Evolutionary conservation across 1,139 yeast species (phyloP), one percentile per base, ranked within the genome.

Genomic region (Blastobotrys apis): DNA sequence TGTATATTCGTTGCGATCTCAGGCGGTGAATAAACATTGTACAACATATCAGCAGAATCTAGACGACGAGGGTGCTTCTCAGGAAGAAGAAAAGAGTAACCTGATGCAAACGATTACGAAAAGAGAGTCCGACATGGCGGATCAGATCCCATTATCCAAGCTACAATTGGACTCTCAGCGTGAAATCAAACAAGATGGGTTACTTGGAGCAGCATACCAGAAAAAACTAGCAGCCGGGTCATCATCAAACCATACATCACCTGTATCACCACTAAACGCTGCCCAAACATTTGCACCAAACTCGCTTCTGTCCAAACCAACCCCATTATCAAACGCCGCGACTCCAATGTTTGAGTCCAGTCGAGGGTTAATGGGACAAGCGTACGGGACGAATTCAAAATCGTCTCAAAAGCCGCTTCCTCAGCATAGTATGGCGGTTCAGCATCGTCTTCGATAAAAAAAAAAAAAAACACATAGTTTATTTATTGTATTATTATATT

Each of bases 1-100:
- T 17, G 43, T 60, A 15, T 61, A 49, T 47, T 55, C 66, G 6
- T 48, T 62, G 16, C 53, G 66, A 23, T 45, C 58, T 17, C 53
- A 49, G 33, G 44, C 50, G 1, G 47, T 45, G 17, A 56, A 49
- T 39, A 50, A 45, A 30, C 25, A 33, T 25, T 20, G 34, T 25
- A 20, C 37, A 33, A 2, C 38, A 34, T 23, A 34, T 26, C 41
- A 41, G 5, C 34, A 36, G 31, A 31, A 26, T 16, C 30, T 22
- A 10, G 25, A 20, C 12, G 32, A 17, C 16, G 34, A 22, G 29
- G 31, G 17, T 16, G 29, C 21, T 8, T 12, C 6, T 5, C 6
- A 6, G 8, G 32, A 12, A 13, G 20, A 15, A 32, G 22, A 15
- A 16, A 5, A 6, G n/a, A 6, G 12, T 5, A 26, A 19, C n/a